A percentile compares a stretch with the other conserved stretches of the same genome.
Conservation (phyloP, 2,329 filamentous ascomycete species). For the Ceratocystis alfenasii region DNA sequence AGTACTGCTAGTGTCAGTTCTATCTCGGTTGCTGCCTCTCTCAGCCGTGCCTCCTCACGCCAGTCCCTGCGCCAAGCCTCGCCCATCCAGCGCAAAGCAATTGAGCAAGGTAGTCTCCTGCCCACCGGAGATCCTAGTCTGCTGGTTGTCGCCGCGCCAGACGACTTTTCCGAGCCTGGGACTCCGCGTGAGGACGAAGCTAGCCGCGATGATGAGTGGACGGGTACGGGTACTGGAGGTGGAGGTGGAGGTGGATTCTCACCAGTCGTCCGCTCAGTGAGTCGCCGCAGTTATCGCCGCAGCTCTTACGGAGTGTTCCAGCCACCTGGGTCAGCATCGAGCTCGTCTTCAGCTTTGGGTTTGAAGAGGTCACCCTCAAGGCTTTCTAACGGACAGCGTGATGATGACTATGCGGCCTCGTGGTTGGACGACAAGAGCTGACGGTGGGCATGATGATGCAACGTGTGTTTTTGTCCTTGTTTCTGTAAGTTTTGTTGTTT, state of each 20-base stretch:
- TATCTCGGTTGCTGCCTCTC: slow-evolving; percentile 5
- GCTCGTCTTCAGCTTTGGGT: slow-evolving; percentile 1
- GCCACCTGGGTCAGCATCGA: slow-evolving; percentile 12
- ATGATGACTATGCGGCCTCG: slow-evolving; percentile 10
- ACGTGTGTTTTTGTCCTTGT: neutral
- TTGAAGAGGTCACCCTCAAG: slow-evolving; percentile 17
- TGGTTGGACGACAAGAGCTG: slow-evolving; percentile 7
- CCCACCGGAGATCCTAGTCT: slow-evolving; percentile 30
- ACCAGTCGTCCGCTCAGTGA: slow-evolving; percentile 21
- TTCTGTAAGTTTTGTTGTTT: slow-evolving; percentile 12
- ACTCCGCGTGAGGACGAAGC: slow-evolving; percentile 33
- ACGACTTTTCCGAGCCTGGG: slow-evolving; percentile 44
- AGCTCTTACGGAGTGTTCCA: neutral
- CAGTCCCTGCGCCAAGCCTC: slow-evolving; percentile 18
- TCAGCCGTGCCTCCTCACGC: slow-evolving; percentile 18
- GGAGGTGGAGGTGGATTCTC: slow-evolving; percentile 18
- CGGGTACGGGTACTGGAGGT: slow-evolving; percentile 2
- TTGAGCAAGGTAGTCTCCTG: slow-evolving; percentile 19
- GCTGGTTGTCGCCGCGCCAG: slow-evolving; percentile 53
- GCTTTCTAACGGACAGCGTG: slow-evolving; percentile 15
- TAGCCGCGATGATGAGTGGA: slow-evolving; percentile 28
- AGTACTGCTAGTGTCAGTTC: slow-evolving; percentile 16
- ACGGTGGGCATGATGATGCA: neutral
- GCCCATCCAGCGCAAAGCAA: slow-evolving; percentile 16
- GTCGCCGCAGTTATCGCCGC: slow-evolving; percentile 10